phyloP scores from a whole-genome alignment of 257 asterid species.

The Solanum peruvianum region DNA sequence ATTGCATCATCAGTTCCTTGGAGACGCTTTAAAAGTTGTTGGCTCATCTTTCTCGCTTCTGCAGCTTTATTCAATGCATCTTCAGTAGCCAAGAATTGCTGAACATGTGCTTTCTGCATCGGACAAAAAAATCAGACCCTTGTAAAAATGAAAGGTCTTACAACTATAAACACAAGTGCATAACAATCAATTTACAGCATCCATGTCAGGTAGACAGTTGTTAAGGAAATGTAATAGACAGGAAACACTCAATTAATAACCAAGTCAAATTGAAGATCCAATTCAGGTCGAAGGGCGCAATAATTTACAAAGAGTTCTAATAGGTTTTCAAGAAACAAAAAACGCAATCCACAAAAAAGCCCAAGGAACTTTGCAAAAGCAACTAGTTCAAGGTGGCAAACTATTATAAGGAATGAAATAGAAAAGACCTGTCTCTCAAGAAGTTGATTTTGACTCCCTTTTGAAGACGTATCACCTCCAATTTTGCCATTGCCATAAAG shows the following conservation, averaged over 20 bases:
- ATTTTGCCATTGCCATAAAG: slow-evolving; percentile 86
- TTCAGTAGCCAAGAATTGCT: slow-evolving; percentile 97
- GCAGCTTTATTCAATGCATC: slow-evolving; percentile 95
- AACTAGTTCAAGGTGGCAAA: not conserved
- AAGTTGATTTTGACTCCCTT: slow-evolving; percentile 90
- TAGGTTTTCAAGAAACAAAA: not conserved
- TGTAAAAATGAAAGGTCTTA: not conserved
- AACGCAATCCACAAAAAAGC: not conserved
- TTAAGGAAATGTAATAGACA: not conserved
- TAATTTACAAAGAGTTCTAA: not conserved
- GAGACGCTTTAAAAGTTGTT: slow-evolving; percentile 69
- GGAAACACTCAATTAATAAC: not conserved
- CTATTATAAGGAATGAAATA: not conserved
- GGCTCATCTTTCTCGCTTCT: slow-evolving; percentile 82
- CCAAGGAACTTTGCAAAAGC: not conserved
- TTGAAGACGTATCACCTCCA: slow-evolving; percentile 68
- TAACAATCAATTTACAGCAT: not conserved
- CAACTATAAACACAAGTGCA: not conserved
- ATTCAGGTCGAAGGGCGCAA: not conserved
- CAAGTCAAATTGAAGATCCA: not conserved
- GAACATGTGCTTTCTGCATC: slow-evolving; percentile 91
- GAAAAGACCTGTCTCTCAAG: slow-evolving; percentile 91
- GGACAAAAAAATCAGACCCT: not conserved
- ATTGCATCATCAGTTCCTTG: slow-evolving; percentile 75
- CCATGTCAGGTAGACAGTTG: not conserved